Base-by-base conservation (phyloP, 768 basidiomycete genomes). In the Naganishia onofrii region DNA sequence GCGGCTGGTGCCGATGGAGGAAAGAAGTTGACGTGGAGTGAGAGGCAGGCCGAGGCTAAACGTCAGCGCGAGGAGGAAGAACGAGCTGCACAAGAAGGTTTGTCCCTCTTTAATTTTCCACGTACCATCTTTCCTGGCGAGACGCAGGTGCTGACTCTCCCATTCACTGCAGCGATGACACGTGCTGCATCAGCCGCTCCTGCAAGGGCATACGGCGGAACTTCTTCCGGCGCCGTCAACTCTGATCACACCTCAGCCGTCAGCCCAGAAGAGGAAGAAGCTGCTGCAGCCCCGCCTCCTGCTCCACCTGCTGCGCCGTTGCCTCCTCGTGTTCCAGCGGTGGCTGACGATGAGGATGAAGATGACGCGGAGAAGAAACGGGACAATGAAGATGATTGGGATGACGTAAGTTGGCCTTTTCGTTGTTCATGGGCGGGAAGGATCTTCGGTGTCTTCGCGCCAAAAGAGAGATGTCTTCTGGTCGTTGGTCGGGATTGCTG, bases 21-120 rank as follows among this genome's bases (percentile, higher is more conserved):
- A 10, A 91, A 91, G 83, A 94, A 92, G 80, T 80, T 95, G 71
- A 95, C 94, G 0, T 98, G 95, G 95, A 90, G 86, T 69, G 90
- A 98, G 79, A 85, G 94, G 26, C 94, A 97, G 77, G 93, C 91
- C 0, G 82, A 89, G n/a, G 89, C 92, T 0, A 94, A 93, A 84
- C 89, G 89, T 77, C 90, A 92, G 74, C 84, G 85, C 19, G 90
- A 88, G 73, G 92, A 90, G 73, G 93, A 87, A 84, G 82, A 83
- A 53, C 82, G 83, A 53, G 87, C 88, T 0, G 84, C 76, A 56
- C 38, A 58, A 9, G 71, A 68, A 29, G 70, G 70, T 70, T 2
- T 19, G 60, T 52, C 51, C 26, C n/a, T 38, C 13, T 34, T 65
- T 48, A 12, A 29, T 46, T 56, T 36, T 44, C 17, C 6, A 34